Evolutionary conservation across 805 yeast genomes (phyloP).

Genomic region (Crinitomyces ghanaensis): DNA sequence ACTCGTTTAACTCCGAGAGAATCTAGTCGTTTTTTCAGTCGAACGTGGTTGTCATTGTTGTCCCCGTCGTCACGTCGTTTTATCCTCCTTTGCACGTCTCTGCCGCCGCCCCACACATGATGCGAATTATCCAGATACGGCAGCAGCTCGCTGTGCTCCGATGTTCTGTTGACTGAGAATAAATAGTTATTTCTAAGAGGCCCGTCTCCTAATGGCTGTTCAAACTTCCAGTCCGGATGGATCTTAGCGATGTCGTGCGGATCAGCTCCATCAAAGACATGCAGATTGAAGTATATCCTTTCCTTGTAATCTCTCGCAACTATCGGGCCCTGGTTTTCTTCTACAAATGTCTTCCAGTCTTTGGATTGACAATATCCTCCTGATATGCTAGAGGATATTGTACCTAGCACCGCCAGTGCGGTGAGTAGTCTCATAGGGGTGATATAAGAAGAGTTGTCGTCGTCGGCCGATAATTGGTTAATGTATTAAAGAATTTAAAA

Average conservation of each 20-base stretch:
- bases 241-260: constrained; percentile 1
- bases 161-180: constrained; percentile 39
- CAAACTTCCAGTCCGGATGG: constrained; percentile 39
- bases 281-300: constrained; percentile 9
- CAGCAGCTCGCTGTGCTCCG: constrained; percentile 13
- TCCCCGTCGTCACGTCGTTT: constrained; percentile 5
- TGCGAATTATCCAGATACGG: constrained; percentile 9
- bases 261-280: no score
- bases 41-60: constrained; percentile 10
- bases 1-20: constrained; percentile 29
- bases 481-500: no score
- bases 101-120: neutral
- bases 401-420: no score
- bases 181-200: constrained; percentile 55
- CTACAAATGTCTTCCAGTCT: no score
- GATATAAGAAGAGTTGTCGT: no score
- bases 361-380: no score
- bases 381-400: no score
- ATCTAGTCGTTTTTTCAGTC: constrained; percentile 22
- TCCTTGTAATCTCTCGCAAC: no score
- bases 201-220: constrained; percentile 53
- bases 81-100: neutral
- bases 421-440: no score
- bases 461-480: no score
- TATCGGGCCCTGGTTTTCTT: no score